Evolutionary conservation across 140 eudicot species (phyloP).

Genomic region (Ambrosia hybrid): DNA sequence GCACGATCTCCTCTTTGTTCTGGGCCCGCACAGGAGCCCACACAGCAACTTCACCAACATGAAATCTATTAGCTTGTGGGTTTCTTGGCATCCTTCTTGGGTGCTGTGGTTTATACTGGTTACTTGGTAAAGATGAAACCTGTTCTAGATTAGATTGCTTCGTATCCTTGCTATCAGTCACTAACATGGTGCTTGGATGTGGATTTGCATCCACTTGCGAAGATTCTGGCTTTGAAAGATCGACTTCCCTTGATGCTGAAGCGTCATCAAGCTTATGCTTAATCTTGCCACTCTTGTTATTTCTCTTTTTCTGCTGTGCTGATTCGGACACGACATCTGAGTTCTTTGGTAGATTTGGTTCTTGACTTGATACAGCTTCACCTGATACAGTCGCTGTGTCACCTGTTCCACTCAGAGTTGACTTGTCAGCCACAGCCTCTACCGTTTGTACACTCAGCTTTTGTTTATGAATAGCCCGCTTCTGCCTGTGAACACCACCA

Average conservation of each 20-base stretch:
- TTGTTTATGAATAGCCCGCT: constrained; percentile 53
- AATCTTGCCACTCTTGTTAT: constrained; percentile 55
- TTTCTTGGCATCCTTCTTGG: constrained; percentile 61
- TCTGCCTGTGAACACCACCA: constrained; percentile 39
- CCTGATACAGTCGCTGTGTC: constrained; percentile 16
- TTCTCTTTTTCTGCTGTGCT: constrained; percentile 48
- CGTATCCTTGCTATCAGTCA: constrained; percentile 38
- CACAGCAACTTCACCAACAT: constrained; percentile 61
- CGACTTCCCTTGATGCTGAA: constrained; percentile 31
- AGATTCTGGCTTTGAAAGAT: constrained; percentile 30
- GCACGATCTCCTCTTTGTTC: constrained; percentile 44
- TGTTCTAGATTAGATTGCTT: constrained; percentile 28
- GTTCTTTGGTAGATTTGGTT: constrained; percentile 26
- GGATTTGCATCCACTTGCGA: constrained; percentile 12
- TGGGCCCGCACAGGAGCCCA: constrained; percentile 84
- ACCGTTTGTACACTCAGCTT: constrained; percentile 41
- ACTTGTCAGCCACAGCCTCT: constrained; percentile 41
- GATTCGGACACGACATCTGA: constrained; percentile 34
- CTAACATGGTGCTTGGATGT: constrained; percentile 33
- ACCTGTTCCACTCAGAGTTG: constrained; percentile 20
- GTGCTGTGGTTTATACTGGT: constrained; percentile 63
- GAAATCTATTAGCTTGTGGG: constrained; percentile 67
- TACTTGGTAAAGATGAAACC: constrained; percentile 36
- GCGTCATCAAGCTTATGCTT: constrained; percentile 61
- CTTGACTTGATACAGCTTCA: constrained; percentile 22